phyloP scores from a whole-genome alignment of 805 yeast species.

The Lachancea quebecensis region DNA sequence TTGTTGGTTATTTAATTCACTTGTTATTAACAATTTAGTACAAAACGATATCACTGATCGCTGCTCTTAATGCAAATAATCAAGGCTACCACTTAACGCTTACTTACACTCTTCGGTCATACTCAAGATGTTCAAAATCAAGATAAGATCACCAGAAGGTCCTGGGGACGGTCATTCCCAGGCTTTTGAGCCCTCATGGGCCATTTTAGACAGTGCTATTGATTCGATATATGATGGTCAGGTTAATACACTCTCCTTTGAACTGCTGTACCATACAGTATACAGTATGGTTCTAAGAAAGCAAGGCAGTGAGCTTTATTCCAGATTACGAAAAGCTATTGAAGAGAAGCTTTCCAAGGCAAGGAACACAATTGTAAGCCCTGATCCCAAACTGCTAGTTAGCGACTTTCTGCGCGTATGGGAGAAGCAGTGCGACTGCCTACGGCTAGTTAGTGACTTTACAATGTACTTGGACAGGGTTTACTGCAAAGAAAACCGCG shows the following conservation, averaged over 20 bases:
- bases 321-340: conserved; percentile 46
- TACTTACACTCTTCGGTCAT: no score
- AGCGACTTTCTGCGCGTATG: conserved; percentile 39
- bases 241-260: conserved; percentile 71
- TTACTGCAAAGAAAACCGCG: conserved; percentile 61
- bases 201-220: conserved; percentile 57
- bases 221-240: conserved; percentile 62
- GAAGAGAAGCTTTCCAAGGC: conserved; percentile 38
- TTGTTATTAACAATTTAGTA: no score
- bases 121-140: conserved; percentile 4
- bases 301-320: conserved; percentile 58
- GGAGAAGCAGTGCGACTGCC: conserved; percentile 64
- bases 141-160: conserved; percentile 4
- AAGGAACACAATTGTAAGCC: conserved; percentile 8
- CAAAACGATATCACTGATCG: no score
- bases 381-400: conserved; percentile 32
- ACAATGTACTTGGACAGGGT: conserved; percentile 83
- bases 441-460: conserved; percentile 77
- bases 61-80: no score
- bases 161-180: background rate
- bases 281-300: conserved; percentile 69
- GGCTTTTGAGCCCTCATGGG: conserved; percentile 62
- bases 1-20: background rate
- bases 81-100: no score
- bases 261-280: conserved; percentile 72